A percentile compares a stretch with the other conserved stretches of the same genome.
These are phyloP conservation scores for Epichloe baconii DNA, from an alignment of 2,329 filamentous ascomycete genomes.

Conservation along the genomic window DNA sequence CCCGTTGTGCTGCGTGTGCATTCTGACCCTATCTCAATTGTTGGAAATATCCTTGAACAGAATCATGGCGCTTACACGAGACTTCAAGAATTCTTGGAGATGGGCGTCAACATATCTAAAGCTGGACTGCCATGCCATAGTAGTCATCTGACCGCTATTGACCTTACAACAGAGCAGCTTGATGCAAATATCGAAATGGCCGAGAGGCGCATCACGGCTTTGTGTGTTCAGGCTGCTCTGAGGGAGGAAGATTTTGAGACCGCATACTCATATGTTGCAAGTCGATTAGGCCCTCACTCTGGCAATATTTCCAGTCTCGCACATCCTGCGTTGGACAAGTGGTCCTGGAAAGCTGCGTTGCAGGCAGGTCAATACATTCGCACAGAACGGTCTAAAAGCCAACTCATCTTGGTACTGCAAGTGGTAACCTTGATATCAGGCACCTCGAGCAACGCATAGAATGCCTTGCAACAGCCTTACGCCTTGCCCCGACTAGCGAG, in stretches of 20 bases:
- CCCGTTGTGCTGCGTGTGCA: conserved; percentile 69
- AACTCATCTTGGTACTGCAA: conserved; percentile 47
- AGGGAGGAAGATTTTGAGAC: conserved; percentile 74
- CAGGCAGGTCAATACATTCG: conserved; percentile 63
- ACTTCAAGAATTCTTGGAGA: conserved; percentile 57
- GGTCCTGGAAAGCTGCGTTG: conserved; percentile 68
- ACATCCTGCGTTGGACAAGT: conserved; percentile 37
- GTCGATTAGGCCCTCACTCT: conserved; percentile 37
- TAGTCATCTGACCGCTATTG: not conserved
- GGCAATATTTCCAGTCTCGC: not conserved
- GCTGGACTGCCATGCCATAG: conserved; percentile 32
- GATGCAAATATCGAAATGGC: conserved; percentile 25
- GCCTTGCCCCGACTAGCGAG: conserved; percentile 56
- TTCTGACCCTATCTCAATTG: conserved; percentile 58
- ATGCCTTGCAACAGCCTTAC: conserved; percentile 60
- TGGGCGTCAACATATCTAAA: conserved; percentile 53
- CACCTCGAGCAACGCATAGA: conserved; percentile 73
- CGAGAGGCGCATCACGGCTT: conserved; percentile 58
- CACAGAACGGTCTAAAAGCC: conserved; percentile 39
- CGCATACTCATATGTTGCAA: conserved; percentile 72
- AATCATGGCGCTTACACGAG: conserved; percentile 63
- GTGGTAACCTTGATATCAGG: conserved; percentile 48
- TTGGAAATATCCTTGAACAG: conserved; percentile 62
- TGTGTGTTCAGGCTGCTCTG: conserved; percentile 69
- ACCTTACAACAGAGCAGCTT: not conserved